These are phyloP conservation scores for Suhomyces bokatorum DNA, from an alignment of 1,139 yeast species.

Conservation along the genomic window DNA sequence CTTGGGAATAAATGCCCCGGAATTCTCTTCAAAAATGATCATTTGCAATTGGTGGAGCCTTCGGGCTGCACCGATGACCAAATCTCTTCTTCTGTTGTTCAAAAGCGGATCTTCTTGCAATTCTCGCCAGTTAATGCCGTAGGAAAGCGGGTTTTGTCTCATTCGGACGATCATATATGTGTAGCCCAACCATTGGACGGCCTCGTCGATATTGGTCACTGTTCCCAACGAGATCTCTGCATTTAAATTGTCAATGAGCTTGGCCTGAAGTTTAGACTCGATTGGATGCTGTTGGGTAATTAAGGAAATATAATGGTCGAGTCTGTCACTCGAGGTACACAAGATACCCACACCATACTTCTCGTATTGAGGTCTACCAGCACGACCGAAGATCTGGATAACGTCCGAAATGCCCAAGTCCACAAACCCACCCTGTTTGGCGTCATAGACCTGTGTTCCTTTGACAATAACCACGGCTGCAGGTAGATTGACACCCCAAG, in stretches of 20 bases:
- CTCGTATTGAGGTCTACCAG: conserved; percentile 98
- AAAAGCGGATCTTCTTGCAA: conserved; percentile 80
- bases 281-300: conserved; percentile 96
- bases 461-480: conserved; percentile 97
- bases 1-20: conserved; percentile 78
- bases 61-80: conserved; percentile 80
- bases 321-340: conserved; percentile 76
- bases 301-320: conserved; percentile 84
- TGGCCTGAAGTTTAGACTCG: conserved; percentile 77
- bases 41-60: conserved; percentile 82
- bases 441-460: conserved; percentile 94
- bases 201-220: conserved; percentile 93
- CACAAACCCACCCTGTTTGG: conserved; percentile 91
- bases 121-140: conserved; percentile 91
- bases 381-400: conserved; percentile 97
- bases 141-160: conserved; percentile 90
- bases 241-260: conserved; percentile 85
- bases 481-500: conserved; percentile 99
- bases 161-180: conserved; percentile 92
- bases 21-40: conserved; percentile 87
- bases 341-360: conserved; percentile 89
- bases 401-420: conserved; percentile 96
- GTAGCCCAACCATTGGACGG: conserved; percentile 94
- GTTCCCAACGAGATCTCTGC: conserved; percentile 96
- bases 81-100: conserved; percentile 67